Base-by-base conservation (phyloP, 257 asterid genomes). In the Lantana camara region DNA sequence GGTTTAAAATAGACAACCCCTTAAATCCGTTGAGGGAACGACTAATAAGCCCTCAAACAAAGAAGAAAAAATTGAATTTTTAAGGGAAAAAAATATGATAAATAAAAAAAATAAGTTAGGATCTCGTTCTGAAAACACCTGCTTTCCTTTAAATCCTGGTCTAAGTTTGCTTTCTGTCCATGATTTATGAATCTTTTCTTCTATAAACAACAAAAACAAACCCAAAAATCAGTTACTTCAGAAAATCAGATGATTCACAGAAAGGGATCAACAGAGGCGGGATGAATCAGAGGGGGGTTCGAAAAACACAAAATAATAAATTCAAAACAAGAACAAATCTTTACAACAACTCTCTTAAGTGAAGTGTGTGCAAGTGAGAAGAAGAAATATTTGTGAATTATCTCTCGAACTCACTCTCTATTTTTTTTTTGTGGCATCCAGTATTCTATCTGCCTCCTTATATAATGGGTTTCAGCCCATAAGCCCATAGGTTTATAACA, bases 81-180 rank as follows among this genome's bases (percentile, higher is more conserved):
- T n/a, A n/a, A n/a, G n/a, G n/a, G n/a, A n/a, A n/a, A n/a, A n/a
- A 51, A 30, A 23, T 67, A 22, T 2, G 30, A 68, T 15, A 68
- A 24, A 51, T 9, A 29, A 59, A 41, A 67, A n/a, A 32, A 52
- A 68, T 40, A 60, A 55, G 14, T 21, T 29, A 51, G 37, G 95
- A 83, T 83, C 90, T 73, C 85, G 67, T 75, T 84, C 96, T 85
- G 95, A 79, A 86, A 90, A 85, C 96, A 83, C 90, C 88, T 82
- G 90, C 50, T 38, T 73, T 72, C 58, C 77, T 59, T 42, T 71
- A 81, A 82, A 73, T 69, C 55, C 73, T 73, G 70, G 22, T 74
- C 73, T 73, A 77, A 82, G 88, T 75, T 79, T 80, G 96, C 72
- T 72, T 77, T 63, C 63, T 48, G 77, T 59, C 19, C 69, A 63